phyloP scores from a whole-genome alignment of 2,329 filamentous ascomycete genomes.

The Fusarium graminum region DNA sequence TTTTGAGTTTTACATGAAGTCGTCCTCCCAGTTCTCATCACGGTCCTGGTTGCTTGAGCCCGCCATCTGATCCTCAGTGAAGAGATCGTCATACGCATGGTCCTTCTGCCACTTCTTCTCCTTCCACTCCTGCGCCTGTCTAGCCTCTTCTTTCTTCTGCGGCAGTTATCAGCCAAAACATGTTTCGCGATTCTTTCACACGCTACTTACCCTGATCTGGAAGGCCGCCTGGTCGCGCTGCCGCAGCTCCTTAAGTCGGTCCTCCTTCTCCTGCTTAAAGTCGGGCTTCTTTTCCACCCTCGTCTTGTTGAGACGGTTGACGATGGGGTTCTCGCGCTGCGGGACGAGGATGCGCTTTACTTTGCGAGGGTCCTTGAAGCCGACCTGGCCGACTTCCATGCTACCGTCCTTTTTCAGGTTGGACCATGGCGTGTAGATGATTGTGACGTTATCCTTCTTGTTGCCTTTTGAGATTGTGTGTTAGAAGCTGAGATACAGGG shows the following conservation, averaged over 20 bases:
- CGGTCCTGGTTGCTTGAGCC: slow-evolving; percentile 87
- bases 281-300: slow-evolving; percentile 90
- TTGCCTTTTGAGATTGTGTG: slow-evolving; percentile 71
- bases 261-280: slow-evolving; percentile 83
- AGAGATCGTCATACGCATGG: slow-evolving; percentile 96
- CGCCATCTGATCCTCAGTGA: slow-evolving; percentile 84
- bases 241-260: slow-evolving; percentile 77
- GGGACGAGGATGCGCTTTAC: slow-evolving; percentile 85
- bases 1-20: slow-evolving; percentile 81
- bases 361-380: slow-evolving; percentile 89
- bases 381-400: slow-evolving; percentile 95
- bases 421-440: slow-evolving; percentile 98
- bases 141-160: slow-evolving; percentile 82
- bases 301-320: slow-evolving; percentile 99
- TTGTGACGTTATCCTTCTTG: slow-evolving; percentile 96
- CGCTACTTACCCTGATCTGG: slow-evolving; percentile 69
- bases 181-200: neutral
- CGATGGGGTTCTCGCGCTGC: slow-evolving; percentile 85
- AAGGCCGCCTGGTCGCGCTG: slow-evolving; percentile 75
- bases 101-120: slow-evolving; percentile 95
- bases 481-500: neutral
- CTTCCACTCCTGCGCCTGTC: slow-evolving; percentile 81
- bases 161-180: neutral
- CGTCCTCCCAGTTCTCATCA: slow-evolving; percentile 81
- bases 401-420: slow-evolving; percentile 95